These are phyloP conservation scores for Lagenaria siceraria DNA, from an alignment of 306 rosid genomes.

Conservation along the genomic window DNA sequence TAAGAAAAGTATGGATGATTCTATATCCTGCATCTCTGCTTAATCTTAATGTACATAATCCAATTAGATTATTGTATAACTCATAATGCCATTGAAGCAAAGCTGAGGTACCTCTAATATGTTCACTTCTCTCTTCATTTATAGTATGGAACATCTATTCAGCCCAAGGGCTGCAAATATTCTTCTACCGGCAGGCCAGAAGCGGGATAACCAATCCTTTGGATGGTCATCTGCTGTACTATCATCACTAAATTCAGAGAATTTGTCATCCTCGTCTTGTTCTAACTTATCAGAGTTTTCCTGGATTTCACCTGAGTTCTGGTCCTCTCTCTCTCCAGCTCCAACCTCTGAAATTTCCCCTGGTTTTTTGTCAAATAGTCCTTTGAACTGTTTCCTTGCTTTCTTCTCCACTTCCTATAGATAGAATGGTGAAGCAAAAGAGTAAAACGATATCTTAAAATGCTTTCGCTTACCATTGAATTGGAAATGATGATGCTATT, in stretches of 20 bases:
- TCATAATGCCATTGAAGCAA: neutral
- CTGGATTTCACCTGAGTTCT: conserved; percentile 25
- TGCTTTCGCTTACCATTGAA: neutral
- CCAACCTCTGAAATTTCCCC: conserved; percentile 70
- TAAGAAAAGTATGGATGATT: neutral
- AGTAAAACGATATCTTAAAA: neutral
- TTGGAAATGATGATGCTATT: neutral
- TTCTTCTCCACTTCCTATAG: conserved; percentile 63
- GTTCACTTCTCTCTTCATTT: neutral
- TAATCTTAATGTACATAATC: neutral
- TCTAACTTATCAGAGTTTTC: conserved; percentile 25
- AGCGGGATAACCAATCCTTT: conserved; percentile 44
- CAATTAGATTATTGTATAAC: neutral
- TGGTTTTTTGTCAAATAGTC: conserved; percentile 88
- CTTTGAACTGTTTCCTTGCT: conserved; percentile 76
- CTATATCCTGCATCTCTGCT: neutral
- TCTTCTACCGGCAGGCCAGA: conserved; percentile 49
- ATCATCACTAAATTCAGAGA: conserved; percentile 40
- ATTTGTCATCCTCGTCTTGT: conserved; percentile 24
- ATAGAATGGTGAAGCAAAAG: conserved; percentile 10
- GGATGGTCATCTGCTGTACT: conserved; percentile 15
- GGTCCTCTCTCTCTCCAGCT: conserved; percentile 25
- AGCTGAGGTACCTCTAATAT: neutral
- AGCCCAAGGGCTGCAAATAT: conserved; percentile 43
- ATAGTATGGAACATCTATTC: conserved; percentile 60